Evolutionary conservation across 2,329 filamentous ascomycete genomes (phyloP).

Genomic region (Cadophora sp.): DNA sequence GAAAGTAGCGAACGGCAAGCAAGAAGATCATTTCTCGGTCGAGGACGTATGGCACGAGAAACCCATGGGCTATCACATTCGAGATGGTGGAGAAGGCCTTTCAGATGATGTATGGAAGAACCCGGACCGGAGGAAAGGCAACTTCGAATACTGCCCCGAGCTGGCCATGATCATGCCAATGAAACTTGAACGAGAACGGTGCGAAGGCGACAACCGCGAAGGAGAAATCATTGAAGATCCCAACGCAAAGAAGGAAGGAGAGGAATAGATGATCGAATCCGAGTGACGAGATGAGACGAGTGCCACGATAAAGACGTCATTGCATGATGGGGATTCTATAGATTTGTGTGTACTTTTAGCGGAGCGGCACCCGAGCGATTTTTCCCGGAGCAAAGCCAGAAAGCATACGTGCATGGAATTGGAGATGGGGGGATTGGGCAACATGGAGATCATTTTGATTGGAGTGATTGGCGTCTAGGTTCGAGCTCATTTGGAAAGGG

Average conservation of each 20-base stretch:
- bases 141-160: slow-evolving; percentile 63
- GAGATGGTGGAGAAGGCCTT: slow-evolving; percentile 51
- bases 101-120: slow-evolving; percentile 55
- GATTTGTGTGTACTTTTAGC: slow-evolving; percentile 33
- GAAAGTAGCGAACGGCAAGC: slow-evolving; percentile 50
- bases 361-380: not conserved
- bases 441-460: slow-evolving; percentile 15
- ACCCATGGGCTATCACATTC: slow-evolving; percentile 62
- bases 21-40: slow-evolving; percentile 53
- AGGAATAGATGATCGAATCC: not conserved
- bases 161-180: slow-evolving; percentile 61
- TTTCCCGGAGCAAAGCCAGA: not conserved
- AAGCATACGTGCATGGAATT: slow-evolving; percentile 13
- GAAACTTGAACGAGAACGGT: slow-evolving; percentile 59
- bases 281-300: not conserved
- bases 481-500: slow-evolving; percentile 3
- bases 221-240: slow-evolving; percentile 32
- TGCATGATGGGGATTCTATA: slow-evolving; percentile 9
- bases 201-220: slow-evolving; percentile 43
- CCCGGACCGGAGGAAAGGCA: slow-evolving; percentile 50
- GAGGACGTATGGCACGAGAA: slow-evolving; percentile 57
- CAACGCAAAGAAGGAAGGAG: slow-evolving; percentile 6
- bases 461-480: slow-evolving; percentile 20
- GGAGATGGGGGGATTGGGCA: slow-evolving; percentile 17
- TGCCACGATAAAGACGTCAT: slow-evolving; percentile 3